These are phyloP conservation scores for Trypanosoma avium DNA, from an alignment of 208 protist genomes.

Conservation along the genomic window DNA sequence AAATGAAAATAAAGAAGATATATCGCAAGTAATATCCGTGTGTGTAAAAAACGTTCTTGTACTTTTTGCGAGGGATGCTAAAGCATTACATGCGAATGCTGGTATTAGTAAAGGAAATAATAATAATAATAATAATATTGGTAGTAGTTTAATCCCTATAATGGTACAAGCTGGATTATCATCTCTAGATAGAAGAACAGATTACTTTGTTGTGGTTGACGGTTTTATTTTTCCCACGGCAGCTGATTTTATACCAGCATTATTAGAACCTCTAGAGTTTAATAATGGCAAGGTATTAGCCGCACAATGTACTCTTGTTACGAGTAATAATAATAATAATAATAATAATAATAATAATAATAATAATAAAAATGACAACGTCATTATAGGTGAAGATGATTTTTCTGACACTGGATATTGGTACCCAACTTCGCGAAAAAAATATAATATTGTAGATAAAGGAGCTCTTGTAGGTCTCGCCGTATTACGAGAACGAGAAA, in stretches of 20 bases:
- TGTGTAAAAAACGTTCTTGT: slow-evolving; percentile 3
- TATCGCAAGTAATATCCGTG: too few species aligned
- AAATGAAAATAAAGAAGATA: too few species aligned
- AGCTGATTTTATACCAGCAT: slow-evolving; percentile 7
- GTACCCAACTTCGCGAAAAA: too few species aligned
- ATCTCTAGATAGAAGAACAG: background rate
- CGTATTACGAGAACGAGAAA: background rate
- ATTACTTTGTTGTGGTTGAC: slow-evolving; percentile 9
- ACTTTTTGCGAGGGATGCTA: background rate
- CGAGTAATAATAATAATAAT: too few species aligned
- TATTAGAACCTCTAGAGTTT: background rate
- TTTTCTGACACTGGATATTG: background rate
- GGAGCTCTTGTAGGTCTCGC: slow-evolving; percentile 19
- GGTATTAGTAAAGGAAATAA: too few species aligned
- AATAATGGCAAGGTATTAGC: slow-evolving; percentile 6
- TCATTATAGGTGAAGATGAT: background rate
- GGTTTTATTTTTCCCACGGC: background rate
- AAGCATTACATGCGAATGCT: too few species aligned
- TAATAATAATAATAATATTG: background rate
- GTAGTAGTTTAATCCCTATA: background rate
- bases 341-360: too few species aligned
- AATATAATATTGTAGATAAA: slow-evolving; percentile 2
- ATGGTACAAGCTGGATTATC: background rate
- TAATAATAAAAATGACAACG: background rate
- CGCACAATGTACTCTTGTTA: slow-evolving; percentile 11